A percentile compares a stretch with the other conserved stretches of the same genome.
Conservation (phyloP, 441 rosid genomes). For the Erysimum pusillum region DNA sequence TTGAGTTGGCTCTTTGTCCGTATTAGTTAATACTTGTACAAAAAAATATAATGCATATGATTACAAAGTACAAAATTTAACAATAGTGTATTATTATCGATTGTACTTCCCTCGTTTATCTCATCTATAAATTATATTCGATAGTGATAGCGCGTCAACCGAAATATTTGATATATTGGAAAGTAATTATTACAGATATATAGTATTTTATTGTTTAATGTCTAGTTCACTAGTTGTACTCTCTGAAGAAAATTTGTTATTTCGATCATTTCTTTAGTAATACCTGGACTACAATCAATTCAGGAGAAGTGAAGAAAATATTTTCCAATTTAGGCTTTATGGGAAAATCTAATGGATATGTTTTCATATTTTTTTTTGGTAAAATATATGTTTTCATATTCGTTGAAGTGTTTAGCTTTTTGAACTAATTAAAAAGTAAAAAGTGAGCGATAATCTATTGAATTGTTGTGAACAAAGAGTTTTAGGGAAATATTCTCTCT, state of each 20-base stretch:
- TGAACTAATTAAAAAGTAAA: too few species aligned
- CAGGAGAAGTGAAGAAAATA: too few species aligned
- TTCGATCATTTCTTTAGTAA: background rate
- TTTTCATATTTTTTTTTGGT: too few species aligned
- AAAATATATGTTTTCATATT: background rate
- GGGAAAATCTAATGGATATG: too few species aligned
- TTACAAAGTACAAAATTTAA: background rate
- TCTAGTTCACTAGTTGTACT: background rate
- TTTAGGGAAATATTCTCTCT: too few species aligned
- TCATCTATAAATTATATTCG: background rate
- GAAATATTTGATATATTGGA: slow-evolving; percentile 10
- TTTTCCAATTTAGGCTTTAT: too few species aligned
- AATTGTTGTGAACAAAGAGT: too few species aligned
- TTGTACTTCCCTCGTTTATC: slow-evolving; percentile 10
- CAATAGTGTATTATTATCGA: background rate
- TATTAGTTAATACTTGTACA: background rate
- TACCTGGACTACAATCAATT: too few species aligned
- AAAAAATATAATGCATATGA: background rate
- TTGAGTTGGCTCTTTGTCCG: slow-evolving; percentile 30
- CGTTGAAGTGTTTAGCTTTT: background rate
- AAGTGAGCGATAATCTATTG: background rate
- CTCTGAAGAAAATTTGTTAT: background rate
- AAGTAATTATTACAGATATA: background rate
- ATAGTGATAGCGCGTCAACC: slow-evolving; percentile 33
- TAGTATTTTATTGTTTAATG: slow-evolving; percentile 7